phyloP scores from a whole-genome alignment of 768 basidiomycete species.

The Amanita thiersii region DNA sequence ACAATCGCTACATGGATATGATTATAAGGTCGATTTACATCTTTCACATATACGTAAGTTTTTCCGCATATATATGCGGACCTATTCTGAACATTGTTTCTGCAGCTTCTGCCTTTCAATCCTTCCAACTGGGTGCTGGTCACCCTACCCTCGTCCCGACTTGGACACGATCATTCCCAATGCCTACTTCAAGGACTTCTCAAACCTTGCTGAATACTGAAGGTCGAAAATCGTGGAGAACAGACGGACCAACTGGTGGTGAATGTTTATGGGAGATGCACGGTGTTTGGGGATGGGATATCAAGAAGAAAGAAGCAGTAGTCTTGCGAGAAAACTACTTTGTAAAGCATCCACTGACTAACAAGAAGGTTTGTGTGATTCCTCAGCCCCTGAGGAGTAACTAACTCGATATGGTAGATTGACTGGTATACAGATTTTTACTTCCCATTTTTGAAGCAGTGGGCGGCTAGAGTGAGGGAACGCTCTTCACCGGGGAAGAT shows the following conservation, averaged over 20 bases:
- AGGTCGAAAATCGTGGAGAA: constrained; percentile 58
- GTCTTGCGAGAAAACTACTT: constrained; percentile 86
- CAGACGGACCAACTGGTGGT: constrained; percentile 64
- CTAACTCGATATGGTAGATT: constrained; percentile 31
- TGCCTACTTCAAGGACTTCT: constrained; percentile 67
- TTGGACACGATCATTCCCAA: constrained; percentile 83
- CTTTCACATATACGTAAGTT: constrained; percentile 67
- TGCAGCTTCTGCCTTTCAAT: constrained; percentile 78
- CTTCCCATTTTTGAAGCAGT: constrained; percentile 64
- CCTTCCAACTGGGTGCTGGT: constrained; percentile 89
- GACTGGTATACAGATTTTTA: constrained; percentile 88
- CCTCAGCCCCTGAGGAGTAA: neutral
- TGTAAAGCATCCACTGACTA: constrained; percentile 53
- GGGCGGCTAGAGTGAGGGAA: constrained; percentile 52
- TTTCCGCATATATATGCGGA: neutral
- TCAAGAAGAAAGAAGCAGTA: constrained; percentile 53
- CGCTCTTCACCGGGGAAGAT: constrained; percentile 45
- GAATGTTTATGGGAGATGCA: constrained; percentile 86
- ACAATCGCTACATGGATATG: constrained; percentile 73
- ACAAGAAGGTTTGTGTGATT: constrained; percentile 41
- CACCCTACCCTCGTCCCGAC: constrained; percentile 70
- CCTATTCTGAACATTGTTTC: neutral
- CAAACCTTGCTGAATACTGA: constrained; percentile 51
- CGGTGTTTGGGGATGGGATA: constrained; percentile 90
- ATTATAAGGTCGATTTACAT: constrained; percentile 94